Evolutionary conservation across 2,329 filamentous ascomycete species (phyloP).

Genomic region (Neofusicoccum ribis): DNA sequence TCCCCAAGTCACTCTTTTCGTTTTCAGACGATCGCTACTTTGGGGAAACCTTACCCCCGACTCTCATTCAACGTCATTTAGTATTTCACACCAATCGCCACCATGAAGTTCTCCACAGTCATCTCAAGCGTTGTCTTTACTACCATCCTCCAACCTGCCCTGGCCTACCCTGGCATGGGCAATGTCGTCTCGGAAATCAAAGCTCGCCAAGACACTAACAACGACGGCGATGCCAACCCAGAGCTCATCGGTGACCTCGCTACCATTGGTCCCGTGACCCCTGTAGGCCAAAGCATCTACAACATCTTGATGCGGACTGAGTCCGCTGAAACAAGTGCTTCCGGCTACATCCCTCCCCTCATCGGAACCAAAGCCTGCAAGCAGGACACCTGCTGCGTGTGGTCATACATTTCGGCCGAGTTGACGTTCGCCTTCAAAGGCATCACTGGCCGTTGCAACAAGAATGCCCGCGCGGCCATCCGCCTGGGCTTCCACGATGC

Average conservation of each 20-base stretch:
- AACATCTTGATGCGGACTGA: slow-evolving; percentile 31
- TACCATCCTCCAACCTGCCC: slow-evolving; percentile 23
- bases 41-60: background rate
- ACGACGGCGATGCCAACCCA: slow-evolving; percentile 28
- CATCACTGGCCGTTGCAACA: slow-evolving; percentile 30
- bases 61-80: background rate
- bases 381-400: slow-evolving; percentile 36
- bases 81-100: slow-evolving; percentile 5
- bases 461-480: slow-evolving; percentile 32
- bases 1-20: background rate
- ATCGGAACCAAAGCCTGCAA: slow-evolving; percentile 35
- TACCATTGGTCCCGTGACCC: slow-evolving; percentile 27
- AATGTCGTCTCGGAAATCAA: slow-evolving; percentile 9
- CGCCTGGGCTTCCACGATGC: slow-evolving; percentile 37
- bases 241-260: slow-evolving; percentile 38
- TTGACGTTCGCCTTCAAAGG: slow-evolving; percentile 30
- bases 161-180: slow-evolving; percentile 26
- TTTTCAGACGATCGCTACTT: background rate
- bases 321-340: slow-evolving; percentile 30
- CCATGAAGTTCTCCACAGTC: slow-evolving; percentile 26
- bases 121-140: slow-evolving; percentile 22
- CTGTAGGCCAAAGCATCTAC: slow-evolving; percentile 28
- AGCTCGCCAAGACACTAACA: slow-evolving; percentile 9
- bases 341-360: slow-evolving; percentile 22
- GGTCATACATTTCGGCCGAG: slow-evolving; percentile 35